phyloP scores from a whole-genome alignment of 495 filamentous ascomycete species.

The Neurospora hispaniola region DNA sequence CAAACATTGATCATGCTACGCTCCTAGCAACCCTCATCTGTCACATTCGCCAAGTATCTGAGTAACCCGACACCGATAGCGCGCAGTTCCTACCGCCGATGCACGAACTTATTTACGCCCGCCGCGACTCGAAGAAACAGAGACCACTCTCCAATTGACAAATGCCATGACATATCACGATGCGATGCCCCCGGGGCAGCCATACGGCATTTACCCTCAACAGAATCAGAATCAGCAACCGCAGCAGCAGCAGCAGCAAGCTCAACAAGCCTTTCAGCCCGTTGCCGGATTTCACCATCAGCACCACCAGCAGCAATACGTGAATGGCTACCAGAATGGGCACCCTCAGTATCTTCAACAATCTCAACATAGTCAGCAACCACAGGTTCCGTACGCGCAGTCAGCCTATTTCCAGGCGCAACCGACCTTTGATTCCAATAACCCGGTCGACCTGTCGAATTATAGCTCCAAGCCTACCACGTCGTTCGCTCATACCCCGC shows the following conservation, averaged over 20 bases:
- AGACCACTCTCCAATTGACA: slow-evolving; percentile 5
- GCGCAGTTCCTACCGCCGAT: background rate
- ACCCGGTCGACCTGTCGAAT: background rate
- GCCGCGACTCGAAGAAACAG: background rate
- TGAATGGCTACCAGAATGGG: slow-evolving; percentile 8
- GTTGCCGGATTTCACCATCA: slow-evolving; percentile 4
- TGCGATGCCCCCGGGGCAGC: slow-evolving; percentile 34
- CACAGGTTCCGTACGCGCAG: slow-evolving; percentile 20
- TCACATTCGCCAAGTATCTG: background rate
- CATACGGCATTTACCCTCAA: slow-evolving; percentile 27
- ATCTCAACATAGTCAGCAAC: slow-evolving; percentile 10
- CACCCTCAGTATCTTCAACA: slow-evolving; percentile 7
- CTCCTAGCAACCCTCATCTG: background rate
- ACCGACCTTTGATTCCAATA: background rate
- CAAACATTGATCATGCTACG: background rate
- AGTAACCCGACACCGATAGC: background rate
- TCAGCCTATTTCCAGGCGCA: background rate
- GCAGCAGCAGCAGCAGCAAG: background rate
- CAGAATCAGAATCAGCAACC: slow-evolving; percentile 9
- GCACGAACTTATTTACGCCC: background rate
- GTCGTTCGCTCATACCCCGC: background rate
- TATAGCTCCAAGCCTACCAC: background rate
- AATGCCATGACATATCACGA: slow-evolving; percentile 32
- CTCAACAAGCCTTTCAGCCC: background rate
- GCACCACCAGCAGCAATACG: slow-evolving; percentile 8